Evolutionary conservation across 208 protist genomes (phyloP), one percentile per base, ranked within the genome.

Genomic region (Trypanosomatidae sp.): DNA sequence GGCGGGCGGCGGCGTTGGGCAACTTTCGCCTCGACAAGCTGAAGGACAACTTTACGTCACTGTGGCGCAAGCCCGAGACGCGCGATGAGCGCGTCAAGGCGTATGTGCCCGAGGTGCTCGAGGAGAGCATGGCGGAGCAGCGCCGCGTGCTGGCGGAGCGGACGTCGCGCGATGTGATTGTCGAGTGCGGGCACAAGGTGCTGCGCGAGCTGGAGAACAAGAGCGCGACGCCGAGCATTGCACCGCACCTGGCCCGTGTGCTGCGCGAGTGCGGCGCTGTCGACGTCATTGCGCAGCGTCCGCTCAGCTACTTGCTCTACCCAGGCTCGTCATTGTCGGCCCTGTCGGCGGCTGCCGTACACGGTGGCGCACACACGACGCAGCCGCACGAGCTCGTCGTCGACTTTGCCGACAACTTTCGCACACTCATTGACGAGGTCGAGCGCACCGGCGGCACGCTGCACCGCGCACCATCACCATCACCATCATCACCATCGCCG

Each of bases 51-150:
- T 88, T 92, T 48, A 92, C 83, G 10, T 65, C 35, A 16, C 60
- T 92, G 4, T 92, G 83, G 78, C 76, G 66, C 41, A 92, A 92
- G 27, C 83, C 83, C 1, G 61, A 82, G 22, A 88, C 83, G 11
- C 65, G 73, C 2, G 83, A 92, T 61, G 76, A 86, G 33, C 62
- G 72, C 0, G 56, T 92, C 25, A 92, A 92, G 55, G 74, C 85
- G 50, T 92, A 92, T 52, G 64, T 92, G 19, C 83, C 83, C 2
- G 75, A 92, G 35, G 76, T 92, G 11, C 52, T 92, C 19, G 78
- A 88, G 43, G 78, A 92, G 45, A 87, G 78, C 52, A 39, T 92
- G 7, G 53, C 48, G 33, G 78, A 83, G 40, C 78, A 92, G 63
- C 71, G 73, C n/a, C 69, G 66, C 1, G 78, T 92, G 26, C 59